These are phyloP conservation scores for Grammothele lineata DNA, from an alignment of 768 basidiomycete species.

Conservation along the genomic window DNA sequence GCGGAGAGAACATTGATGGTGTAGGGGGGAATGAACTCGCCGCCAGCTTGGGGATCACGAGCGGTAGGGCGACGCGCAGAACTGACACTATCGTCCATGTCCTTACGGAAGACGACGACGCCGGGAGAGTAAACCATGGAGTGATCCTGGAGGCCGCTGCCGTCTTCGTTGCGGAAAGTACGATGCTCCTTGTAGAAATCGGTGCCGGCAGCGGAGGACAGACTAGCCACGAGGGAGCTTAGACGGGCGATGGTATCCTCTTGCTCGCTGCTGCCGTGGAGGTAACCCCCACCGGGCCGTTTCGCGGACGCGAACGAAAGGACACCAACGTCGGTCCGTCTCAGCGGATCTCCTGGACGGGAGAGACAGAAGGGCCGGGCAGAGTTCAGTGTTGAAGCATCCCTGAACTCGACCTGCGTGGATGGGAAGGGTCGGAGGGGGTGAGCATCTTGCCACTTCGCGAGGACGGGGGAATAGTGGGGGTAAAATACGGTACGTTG, in stretches of 20 bases:
- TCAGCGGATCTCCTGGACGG: constrained; percentile 18
- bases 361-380: constrained; percentile 25
- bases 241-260: constrained; percentile 39
- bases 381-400: constrained; percentile 29
- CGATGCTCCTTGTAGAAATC: constrained; percentile 40
- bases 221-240: constrained; percentile 37
- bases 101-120: constrained; percentile 39
- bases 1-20: constrained; percentile 36
- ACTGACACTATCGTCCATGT: constrained; percentile 19
- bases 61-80: constrained; percentile 4
- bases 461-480: constrained; percentile 32
- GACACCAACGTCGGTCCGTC: constrained; percentile 30
- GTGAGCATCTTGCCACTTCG: constrained; percentile 26
- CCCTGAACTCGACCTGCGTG: constrained; percentile 27
- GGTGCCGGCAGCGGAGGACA: constrained; percentile 29
- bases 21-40: constrained; percentile 35
- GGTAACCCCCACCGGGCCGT: constrained; percentile 40
- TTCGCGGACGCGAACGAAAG: constrained; percentile 41
- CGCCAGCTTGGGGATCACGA: constrained; percentile 16
- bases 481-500: constrained; percentile 39
- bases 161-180: constrained; percentile 30
- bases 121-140: constrained; percentile 44
- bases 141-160: constrained; percentile 41
- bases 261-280: constrained; percentile 43
- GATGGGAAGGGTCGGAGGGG: constrained; percentile 1